phyloP scores from a whole-genome alignment of 2,329 filamentous ascomycete species.

The Karstenula rhodostoma region DNA sequence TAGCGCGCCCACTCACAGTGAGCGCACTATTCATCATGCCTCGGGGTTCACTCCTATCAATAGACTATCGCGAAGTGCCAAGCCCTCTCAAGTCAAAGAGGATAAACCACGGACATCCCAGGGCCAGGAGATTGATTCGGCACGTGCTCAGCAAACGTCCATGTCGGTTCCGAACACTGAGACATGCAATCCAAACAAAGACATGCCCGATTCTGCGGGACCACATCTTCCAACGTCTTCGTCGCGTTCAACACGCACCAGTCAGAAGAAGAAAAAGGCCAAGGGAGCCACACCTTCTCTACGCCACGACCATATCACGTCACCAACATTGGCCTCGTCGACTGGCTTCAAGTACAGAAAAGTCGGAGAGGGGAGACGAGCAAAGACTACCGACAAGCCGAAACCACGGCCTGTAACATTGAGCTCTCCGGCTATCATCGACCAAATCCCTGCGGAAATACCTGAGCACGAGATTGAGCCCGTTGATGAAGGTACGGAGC shows the following conservation, averaged over 20 bases:
- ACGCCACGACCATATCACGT: constrained; percentile 29
- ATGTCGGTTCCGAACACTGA: constrained; percentile 8
- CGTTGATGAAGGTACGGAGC: not conserved
- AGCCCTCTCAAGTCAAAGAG: not conserved
- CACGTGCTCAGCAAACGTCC: constrained; percentile 12
- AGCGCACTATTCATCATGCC: too few species aligned
- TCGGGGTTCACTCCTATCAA: not conserved
- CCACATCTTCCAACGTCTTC: constrained; percentile 10
- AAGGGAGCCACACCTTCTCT: not conserved
- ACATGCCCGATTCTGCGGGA: constrained; percentile 29
- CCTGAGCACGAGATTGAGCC: not conserved
- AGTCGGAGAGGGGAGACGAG: constrained; percentile 22
- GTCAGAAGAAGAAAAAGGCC: not conserved
- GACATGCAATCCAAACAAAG: constrained; percentile 9
- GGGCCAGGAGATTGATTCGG: constrained; percentile 4
- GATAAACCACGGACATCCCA: not conserved
- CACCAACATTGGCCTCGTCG: constrained; percentile 33
- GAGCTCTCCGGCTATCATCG: constrained; percentile 29
- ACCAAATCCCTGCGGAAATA: not conserved
- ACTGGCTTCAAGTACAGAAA: constrained; percentile 39
- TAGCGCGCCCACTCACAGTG: not conserved
- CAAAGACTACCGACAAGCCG: constrained; percentile 16
- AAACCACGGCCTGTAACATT: constrained; percentile 36
- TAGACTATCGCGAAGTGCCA: not conserved
- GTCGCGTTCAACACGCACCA: not conserved